Conservation (phyloP, 2,329 filamentous ascomycete species). For the Cephalotrichum gorgonifer region DNA sequence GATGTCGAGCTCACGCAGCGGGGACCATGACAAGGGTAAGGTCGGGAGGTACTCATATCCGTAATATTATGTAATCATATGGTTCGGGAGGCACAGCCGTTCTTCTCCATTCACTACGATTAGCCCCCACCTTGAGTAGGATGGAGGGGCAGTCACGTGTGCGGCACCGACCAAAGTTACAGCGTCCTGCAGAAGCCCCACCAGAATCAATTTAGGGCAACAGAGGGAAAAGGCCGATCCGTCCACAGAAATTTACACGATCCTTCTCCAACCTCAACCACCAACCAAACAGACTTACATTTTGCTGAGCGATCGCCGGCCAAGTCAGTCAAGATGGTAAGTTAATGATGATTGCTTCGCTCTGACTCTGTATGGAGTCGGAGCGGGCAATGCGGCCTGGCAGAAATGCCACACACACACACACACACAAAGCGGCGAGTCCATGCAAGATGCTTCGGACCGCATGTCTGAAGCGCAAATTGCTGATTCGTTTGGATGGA, state of each 20-base stretch:
- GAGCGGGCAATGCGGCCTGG: conserved; percentile 10
- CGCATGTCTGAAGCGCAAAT: conserved; percentile 88
- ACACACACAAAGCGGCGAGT: no score
- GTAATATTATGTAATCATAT: no score
- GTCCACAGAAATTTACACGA: conserved; percentile 25
- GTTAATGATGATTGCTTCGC: conserved; percentile 27
- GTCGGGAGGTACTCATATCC: not conserved
- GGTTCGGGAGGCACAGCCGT: no score
- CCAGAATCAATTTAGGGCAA: conserved; percentile 5
- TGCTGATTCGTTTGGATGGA: conserved; percentile 76
- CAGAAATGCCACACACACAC: conserved; percentile 37
- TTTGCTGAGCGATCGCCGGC: conserved; percentile 4
- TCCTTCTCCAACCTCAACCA: conserved; percentile 7
- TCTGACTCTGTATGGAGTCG: not conserved
- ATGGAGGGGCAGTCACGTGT: conserved; percentile 5
- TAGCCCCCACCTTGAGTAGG: no score
- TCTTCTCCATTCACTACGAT: no score
- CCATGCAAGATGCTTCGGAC: conserved; percentile 98
- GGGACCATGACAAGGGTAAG: not conserved
- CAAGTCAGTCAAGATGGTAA: conserved; percentile 58
- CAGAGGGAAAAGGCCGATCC: conserved; percentile 13
- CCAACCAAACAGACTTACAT: conserved; percentile 1
- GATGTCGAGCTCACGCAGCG: not conserved
- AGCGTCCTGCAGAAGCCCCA: conserved; percentile 1
- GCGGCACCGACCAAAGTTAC: not conserved